A percentile compares a stretch with the other conserved stretches of the same genome.
Evolutionary conservation across 2,329 filamentous ascomycete genomes (phyloP).

Genomic region (Fusarium coffeatum): DNA sequence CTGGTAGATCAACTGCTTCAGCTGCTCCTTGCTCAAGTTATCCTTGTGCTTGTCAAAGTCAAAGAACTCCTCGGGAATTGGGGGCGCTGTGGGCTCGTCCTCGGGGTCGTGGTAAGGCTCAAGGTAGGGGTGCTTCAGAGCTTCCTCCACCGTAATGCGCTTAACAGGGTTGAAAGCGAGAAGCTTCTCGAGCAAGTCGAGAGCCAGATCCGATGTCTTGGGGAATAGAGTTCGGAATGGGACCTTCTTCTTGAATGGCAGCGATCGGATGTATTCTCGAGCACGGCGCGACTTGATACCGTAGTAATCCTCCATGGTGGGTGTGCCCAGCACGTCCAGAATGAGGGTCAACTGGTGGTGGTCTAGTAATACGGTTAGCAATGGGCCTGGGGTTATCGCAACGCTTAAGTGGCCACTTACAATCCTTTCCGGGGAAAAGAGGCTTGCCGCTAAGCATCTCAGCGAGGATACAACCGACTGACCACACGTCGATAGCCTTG

Average conservation of each 20-base stretch:
- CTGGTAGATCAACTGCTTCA: conserved; percentile 97
- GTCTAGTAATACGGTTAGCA: conserved; percentile 65
- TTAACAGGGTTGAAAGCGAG: conserved; percentile 98
- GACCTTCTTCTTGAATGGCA: conserved; percentile 99
- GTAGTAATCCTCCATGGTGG: conserved; percentile 99
- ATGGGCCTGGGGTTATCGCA: background rate
- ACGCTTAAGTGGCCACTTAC: conserved; percentile 64
- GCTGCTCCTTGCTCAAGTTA: conserved; percentile 95
- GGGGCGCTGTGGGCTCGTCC: conserved; percentile 95
- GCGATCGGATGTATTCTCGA: conserved; percentile 95
- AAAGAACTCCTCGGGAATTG: conserved; percentile 98
- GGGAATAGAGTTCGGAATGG: conserved; percentile 97
- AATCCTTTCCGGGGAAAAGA: conserved; percentile 97
- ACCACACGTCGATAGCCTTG: conserved; percentile 99
- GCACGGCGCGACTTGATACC: conserved; percentile 98
- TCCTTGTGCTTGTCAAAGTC: conserved; percentile 99
- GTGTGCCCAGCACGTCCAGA: conserved; percentile 94
- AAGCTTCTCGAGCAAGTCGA: conserved; percentile 94
- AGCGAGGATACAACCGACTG: conserved; percentile 95
- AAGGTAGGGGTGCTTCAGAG: conserved; percentile 95
- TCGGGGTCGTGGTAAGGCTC: conserved; percentile 99
- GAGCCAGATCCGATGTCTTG: conserved; percentile 96
- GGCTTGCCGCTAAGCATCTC: conserved; percentile 99
- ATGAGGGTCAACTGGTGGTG: conserved; percentile 98
- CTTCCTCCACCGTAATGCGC: conserved; percentile 97